Base-by-base conservation (phyloP, 2,329 filamentous ascomycete genomes). In the Apiospora sp. region DNA sequence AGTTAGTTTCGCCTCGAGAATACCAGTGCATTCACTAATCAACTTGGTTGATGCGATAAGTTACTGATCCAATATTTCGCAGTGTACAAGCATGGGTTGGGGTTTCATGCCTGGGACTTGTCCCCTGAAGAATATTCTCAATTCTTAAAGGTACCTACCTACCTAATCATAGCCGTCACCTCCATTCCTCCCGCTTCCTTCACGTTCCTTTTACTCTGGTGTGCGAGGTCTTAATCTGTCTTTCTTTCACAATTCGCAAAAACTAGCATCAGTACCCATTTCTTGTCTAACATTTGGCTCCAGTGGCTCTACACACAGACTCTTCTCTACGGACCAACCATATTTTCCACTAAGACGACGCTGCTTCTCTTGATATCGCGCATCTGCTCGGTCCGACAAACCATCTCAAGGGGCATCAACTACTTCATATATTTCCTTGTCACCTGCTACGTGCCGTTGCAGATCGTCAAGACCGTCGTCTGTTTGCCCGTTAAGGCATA, bases 1-100 rank as follows among this genome's bases (percentile, higher is more conserved):
- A 73, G 71, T 74, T 44, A 51, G 70, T 72, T 27, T 8, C 37
- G 24, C 37, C 43, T 43, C 13, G 5, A 24, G 6, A 14, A 24
- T 19, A 6, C 41, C 13, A 54, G 27, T 13, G 37, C 37, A 41
- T 10, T 10, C 7, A 10, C 48, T 22, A 12, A 4, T 24, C 16
- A 54, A 37, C 5, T 10, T 14, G 8, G 1, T 14, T 19, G 34
- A 13, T 43, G 19, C 12, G 1, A 14, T 19, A 14, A 10, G 19
- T n/a, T 12, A 51, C 12, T 34, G 27, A 68, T 54, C 14, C 46
- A 19, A 19, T n/a, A 6, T 8, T 30, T 46, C 43, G 19, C 34
- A 78, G 77, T 76, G 77, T 72, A 72, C 12, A 73, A 75, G 3
- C 74, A 78, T 34, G 76, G 78, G 6, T 75, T 75, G 51, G 77